Evolutionary conservation across 2,329 filamentous ascomycete species (phyloP), one percentile per base, ranked within the genome.

Genomic region (Talaromyces rugulosus): DNA sequence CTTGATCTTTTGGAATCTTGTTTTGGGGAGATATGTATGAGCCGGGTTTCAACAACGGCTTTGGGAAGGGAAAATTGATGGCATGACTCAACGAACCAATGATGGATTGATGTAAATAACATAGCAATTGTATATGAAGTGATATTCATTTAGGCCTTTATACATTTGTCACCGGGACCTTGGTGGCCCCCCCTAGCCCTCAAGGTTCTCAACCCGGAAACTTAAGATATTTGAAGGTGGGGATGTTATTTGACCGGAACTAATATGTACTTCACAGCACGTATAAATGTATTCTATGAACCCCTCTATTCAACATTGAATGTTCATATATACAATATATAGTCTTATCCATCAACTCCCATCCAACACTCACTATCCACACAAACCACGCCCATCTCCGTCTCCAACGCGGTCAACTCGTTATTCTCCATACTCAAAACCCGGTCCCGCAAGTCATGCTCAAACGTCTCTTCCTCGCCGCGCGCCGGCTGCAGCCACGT

Each of bases 1-100:
- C 78, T 65, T 85, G 65, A 69, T 54, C 44, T 64, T 62, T 23
- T 23, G 23, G 1, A 23, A 23, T 23, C 23, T 23, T 23, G 23
- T 23, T 23, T 23, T 23, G 23, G 23, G 23, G 23, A 23, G 23
- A 23, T 23, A 23, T 23, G 23, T 23, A 23, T 23, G 23, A 23
- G 23, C 23, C 23, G 23, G 23, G 12, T 31, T 52, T 52, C 50
- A 47, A 47, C 44, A 47, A 27, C 4, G 8, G n/a, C 11, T 27
- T 12, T 51, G 18, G 18, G 16, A 5, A 18, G 40, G 2, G 14
- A 23, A 23, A 23, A 12, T 42, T 42, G 40, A n/a, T 42, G 9
- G 14, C 14, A 5, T 44, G 40, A 16, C 33, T 36, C 33, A 12
- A 36, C 12, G 33, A 36, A 23, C 23, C 8, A 44, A n/a, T 44